Evolutionary conservation across 208 protist genomes (phyloP).

Genomic region (Phytomonas serpens): DNA sequence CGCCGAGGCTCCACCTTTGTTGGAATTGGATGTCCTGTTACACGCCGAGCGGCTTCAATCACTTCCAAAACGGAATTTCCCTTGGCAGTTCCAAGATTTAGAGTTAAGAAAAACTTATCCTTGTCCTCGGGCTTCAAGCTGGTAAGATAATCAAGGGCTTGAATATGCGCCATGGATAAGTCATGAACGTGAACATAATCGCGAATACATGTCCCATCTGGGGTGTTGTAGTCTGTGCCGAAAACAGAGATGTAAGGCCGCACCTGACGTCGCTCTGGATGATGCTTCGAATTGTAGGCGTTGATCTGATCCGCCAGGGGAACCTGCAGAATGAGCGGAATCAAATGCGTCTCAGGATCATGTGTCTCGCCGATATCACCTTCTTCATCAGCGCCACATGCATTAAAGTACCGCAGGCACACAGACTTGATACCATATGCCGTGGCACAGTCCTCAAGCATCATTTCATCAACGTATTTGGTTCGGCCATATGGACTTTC

Average conservation of each 20-base stretch:
- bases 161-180: constrained; percentile 92
- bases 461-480: constrained; percentile 89
- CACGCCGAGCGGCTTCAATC: constrained; percentile 84
- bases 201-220: constrained; percentile 93
- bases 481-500: constrained; percentile 93
- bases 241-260: constrained; percentile 71
- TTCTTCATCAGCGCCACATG: constrained; percentile 91
- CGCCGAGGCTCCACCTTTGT: constrained; percentile 62
- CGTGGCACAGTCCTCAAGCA: constrained; percentile 81
- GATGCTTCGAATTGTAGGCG: constrained; percentile 27
- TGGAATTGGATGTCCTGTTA: constrained; percentile 86
- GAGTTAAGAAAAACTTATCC: constrained; percentile 63
- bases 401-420: constrained; percentile 98
- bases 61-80: constrained; percentile 95
- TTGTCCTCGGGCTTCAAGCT: constrained; percentile 26
- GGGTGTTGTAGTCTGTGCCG: constrained; percentile 92
- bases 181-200: constrained; percentile 99
- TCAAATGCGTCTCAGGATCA: constrained; percentile 96
- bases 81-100: constrained; percentile 95
- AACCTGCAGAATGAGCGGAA: constrained; percentile 95
- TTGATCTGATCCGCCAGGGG: constrained; percentile 78
- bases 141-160: constrained; percentile 79
- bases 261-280: constrained; percentile 29
- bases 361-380: constrained; percentile 96
- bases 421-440: constrained; percentile 78